A percentile compares a stretch with the other conserved stretches of the same genome.
Evolutionary conservation across 78 protist species (phyloP).

Genomic region (Isochrysis galbana): DNA sequence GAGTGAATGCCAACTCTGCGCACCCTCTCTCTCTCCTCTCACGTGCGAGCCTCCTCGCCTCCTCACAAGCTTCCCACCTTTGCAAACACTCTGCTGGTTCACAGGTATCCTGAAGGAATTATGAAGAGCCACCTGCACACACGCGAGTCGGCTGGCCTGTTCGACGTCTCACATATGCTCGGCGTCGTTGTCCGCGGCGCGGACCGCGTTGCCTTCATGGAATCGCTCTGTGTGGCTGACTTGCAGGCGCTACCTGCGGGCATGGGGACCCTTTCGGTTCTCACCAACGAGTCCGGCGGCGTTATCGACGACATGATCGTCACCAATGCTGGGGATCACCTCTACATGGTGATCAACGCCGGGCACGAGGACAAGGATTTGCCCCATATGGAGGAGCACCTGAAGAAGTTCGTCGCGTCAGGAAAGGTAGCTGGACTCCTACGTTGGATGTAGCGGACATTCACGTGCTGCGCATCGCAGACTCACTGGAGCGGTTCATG

Average conservation of each 20-base stretch:
- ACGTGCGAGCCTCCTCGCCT: too few relatives aligned
- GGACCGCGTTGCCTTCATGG: slow-evolving; percentile 85
- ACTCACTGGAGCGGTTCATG: too few relatives aligned
- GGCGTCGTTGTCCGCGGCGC: slow-evolving; percentile 62
- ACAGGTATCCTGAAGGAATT: slow-evolving; percentile 63
- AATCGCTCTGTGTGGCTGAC: slow-evolving; percentile 47
- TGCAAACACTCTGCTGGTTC: too few relatives aligned
- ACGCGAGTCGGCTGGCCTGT: slow-evolving; percentile 71
- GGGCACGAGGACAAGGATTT: slow-evolving; percentile 89
- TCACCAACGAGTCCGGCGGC: slow-evolving; percentile 89
- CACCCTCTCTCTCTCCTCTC: too few relatives aligned
- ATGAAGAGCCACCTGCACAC: slow-evolving; percentile 69
- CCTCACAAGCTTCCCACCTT: too few relatives aligned
- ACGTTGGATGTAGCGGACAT: too few relatives aligned
- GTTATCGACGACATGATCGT: slow-evolving; percentile 87
- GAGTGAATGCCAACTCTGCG: too few relatives aligned
- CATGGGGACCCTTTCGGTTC: slow-evolving; percentile 53
- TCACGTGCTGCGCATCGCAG: too few relatives aligned
- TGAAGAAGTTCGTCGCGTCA: background rate
- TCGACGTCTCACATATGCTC: slow-evolving; percentile 97
- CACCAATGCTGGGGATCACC: slow-evolving; percentile 68
- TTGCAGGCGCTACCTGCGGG: slow-evolving; percentile 14
- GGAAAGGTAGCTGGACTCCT: too few relatives aligned
- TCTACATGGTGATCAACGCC: slow-evolving; percentile 91
- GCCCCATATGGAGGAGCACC: slow-evolving; percentile 66